These are phyloP conservation scores for Ramaria rubella DNA, from an alignment of 768 basidiomycete genomes.

Conservation along the genomic window DNA sequence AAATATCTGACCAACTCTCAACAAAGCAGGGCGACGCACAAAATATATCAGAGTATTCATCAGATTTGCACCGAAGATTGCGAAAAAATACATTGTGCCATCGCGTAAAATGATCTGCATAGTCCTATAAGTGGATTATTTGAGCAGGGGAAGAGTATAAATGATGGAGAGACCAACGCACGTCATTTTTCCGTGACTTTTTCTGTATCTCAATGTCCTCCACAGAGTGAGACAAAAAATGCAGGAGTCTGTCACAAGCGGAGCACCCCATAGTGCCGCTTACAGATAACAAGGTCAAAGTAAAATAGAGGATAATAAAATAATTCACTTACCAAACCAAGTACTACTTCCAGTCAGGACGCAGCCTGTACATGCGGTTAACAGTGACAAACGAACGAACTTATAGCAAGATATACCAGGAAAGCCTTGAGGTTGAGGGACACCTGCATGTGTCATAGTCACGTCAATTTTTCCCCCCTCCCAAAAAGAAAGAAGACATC, in stretches of 20 bases:
- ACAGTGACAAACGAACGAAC: not conserved
- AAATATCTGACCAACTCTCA: too few relatives aligned
- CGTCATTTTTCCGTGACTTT: not conserved
- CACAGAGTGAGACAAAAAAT: not conserved
- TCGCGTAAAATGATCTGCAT: not conserved
- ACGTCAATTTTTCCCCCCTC: too few relatives aligned
- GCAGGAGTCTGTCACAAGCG: not conserved
- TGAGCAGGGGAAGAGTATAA: not conserved
- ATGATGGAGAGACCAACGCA: not conserved
- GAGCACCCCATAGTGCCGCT: not conserved
- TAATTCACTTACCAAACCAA: not conserved
- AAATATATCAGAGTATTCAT: not conserved
- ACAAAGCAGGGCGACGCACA: not conserved
- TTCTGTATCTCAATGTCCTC: not conserved
- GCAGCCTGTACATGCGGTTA: too few relatives aligned
- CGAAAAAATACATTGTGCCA: too few relatives aligned
- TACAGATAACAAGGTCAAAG: not conserved
- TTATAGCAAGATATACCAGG: not conserved
- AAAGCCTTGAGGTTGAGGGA: not conserved
- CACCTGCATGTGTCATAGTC: not conserved
- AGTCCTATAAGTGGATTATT: not conserved
- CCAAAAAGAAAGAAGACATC: too few relatives aligned
- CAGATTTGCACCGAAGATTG: not conserved
- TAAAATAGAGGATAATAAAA: not conserved
- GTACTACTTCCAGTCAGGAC: not conserved